Conservation (phyloP, 1,284 basidiomycete genomes). For the Rhodotorula sp. region DNA sequence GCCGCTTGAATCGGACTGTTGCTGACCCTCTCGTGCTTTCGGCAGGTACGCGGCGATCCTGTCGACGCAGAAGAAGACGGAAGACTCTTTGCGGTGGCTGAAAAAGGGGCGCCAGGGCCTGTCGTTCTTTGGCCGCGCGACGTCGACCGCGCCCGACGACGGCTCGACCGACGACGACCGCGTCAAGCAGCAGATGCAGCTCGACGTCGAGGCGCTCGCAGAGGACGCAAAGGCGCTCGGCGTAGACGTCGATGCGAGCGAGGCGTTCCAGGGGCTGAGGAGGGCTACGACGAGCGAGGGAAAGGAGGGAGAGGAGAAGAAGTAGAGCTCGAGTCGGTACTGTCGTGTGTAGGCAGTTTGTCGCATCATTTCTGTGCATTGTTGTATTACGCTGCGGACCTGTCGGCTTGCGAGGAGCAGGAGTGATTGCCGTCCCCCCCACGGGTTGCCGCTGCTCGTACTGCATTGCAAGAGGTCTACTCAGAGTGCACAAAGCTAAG, state of each 20-base stretch:
- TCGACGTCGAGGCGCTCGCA: constrained; percentile 80
- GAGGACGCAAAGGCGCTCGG: constrained; percentile 71
- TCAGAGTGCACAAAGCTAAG: too few relatives aligned
- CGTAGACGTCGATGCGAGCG: constrained; percentile 62
- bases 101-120: constrained; percentile 80
- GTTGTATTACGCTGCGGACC: neutral
- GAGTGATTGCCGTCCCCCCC: neutral
- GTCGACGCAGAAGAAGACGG: constrained; percentile 80
- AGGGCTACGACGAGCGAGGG: constrained; percentile 29
- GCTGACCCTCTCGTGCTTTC: constrained; percentile 39
- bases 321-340: neutral
- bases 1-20: neutral
- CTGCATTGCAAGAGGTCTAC: too few relatives aligned
- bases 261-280: constrained; percentile 60
- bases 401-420: neutral
- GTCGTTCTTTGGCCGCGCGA: constrained; percentile 63
- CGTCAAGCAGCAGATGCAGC: constrained; percentile 78
- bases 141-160: constrained; percentile 62
- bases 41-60: constrained; percentile 60
- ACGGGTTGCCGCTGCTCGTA: too few relatives aligned
- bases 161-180: constrained; percentile 57
- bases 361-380: neutral
- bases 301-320: constrained; percentile 22
- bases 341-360: neutral
- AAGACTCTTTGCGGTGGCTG: constrained; percentile 78